Evolutionary conservation across 176 grass and related monocot species (phyloP), one percentile per base, ranked within the genome.

Genomic region (Leersia perrieri): DNA sequence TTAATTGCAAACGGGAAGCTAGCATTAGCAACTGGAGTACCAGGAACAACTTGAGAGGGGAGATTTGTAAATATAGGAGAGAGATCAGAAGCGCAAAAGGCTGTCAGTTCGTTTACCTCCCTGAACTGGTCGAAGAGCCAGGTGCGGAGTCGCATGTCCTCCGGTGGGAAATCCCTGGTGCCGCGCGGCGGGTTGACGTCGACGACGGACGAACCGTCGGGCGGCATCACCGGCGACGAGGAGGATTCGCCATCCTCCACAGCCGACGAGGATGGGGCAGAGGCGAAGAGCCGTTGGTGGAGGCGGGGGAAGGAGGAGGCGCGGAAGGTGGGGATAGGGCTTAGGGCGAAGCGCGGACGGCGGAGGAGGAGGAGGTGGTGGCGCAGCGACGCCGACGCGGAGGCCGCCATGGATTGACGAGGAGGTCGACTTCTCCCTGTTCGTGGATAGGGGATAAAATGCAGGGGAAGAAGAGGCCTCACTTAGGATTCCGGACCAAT

Each of bases 91-190:
- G 53, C n/a, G 7, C 53, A 9, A n/a, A n/a, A n/a, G n/a, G 22
- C 9, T 25, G 51, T 3, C 20, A 18, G 22, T 75, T 27, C 14
- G 23, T 22, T 45, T 85, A 92, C 90, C 90, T 97, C 90, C 70
- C 90, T 87, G 83, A 97, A 97, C 39, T 97, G 80, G 33, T 79
- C 69, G 86, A 97, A 97, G 38, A 97, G 87, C 94, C 94, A 97
- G 73, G 61, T 92, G 67, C 91, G 91, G 32, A 97, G 80, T 40
- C 94, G 82, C 95, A 98, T 98, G 57, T 98, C 95, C 42, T 94
- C 92, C 44, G 90, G 88, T 2, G 92, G 88, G 34, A 97, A 97
- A 30, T 97, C 92, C 58, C 95, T 88, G 1, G 95, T 97, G 44
- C 95, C 95, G 25, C 88, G 90, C 34, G 92, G 92, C 32, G 92